Evolutionary conservation across 345 rosid genomes (phyloP), one percentile per base, ranked within the genome.

Genomic region (Pistacia atlantica): DNA sequence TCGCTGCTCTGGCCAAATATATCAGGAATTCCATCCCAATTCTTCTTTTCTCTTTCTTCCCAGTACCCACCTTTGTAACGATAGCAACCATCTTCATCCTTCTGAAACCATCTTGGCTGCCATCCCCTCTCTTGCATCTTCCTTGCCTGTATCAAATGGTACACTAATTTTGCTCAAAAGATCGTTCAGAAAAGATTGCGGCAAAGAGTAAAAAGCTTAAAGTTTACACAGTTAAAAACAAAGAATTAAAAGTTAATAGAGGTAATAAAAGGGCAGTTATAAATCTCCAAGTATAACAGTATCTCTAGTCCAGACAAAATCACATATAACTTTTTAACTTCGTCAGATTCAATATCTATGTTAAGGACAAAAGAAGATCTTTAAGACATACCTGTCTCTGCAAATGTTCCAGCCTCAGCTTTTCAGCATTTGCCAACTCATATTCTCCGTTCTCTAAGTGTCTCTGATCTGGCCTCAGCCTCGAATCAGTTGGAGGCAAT

Each of bases 121-220:
- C 99, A 97, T 28, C 99, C 99, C 72, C 93, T 91, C 82, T 97
- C 99, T 89, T 97, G 98, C 80, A 97, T 55, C 80, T 86, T 94
- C 85, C 99, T 92, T 78, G 98, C 99, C 99, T 94, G 89, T 70
- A 78, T 37, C 69, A 72, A 52, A 38, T n/a, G 8, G 59, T n/a
- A 45, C 67, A 79, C 16, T 22, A 8, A 76, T 38, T 51, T 37
- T 55, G 56, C 52, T 65, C 33, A 51, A 22, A 42, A 20, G 37
- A 49, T 37, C 28, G 31, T 13, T 58, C 3, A 18, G 18, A 46
- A 22, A 17, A 61, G 63, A 54, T 51, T 17, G 25, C 52, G 17
- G n/a, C 25, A 1, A 46, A 1, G 2, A 48, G 16, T 20, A 5
- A 10, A 31, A 62, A 20, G 6, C 46, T 49, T 38, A 14, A 2